These are phyloP conservation scores for Corynespora cassiicola DNA, from an alignment of 2,329 filamentous ascomycete species.

Conservation along the genomic window DNA sequence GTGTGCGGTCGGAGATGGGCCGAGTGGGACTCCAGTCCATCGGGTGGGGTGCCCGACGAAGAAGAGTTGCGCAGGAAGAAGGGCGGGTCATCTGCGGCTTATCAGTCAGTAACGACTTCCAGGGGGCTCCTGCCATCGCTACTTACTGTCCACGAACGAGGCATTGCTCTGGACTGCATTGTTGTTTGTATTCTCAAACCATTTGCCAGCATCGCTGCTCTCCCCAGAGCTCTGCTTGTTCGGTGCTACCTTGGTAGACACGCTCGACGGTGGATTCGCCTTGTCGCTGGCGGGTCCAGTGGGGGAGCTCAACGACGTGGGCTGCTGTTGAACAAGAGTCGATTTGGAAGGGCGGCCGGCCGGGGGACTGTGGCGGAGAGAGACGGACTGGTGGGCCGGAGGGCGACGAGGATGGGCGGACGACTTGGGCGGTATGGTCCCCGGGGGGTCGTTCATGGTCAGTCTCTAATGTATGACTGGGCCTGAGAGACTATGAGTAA, in stretches of 20 bases:
- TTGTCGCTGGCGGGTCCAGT: conserved; percentile 37
- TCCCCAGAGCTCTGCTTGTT: conserved; percentile 55
- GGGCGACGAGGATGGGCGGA: conserved; percentile 48
- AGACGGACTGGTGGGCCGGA: conserved; percentile 54
- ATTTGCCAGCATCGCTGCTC: conserved; percentile 59
- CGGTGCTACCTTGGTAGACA: conserved; percentile 37
- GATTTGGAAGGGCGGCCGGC: conserved; percentile 5
- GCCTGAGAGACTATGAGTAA: conserved; percentile 13
- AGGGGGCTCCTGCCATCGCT: not conserved
- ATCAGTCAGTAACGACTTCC: conserved; percentile 7
- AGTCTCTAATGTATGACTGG: conserved; percentile 4
- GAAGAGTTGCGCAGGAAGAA: conserved; percentile 55
- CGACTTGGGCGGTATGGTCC: conserved; percentile 18
- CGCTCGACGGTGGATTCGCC: conserved; percentile 50
- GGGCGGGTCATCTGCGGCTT: conserved; percentile 47
- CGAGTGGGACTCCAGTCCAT: conserved; percentile 26
- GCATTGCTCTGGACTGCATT: conserved; percentile 47
- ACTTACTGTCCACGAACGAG: conserved; percentile 51
- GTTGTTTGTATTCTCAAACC: conserved; percentile 61
- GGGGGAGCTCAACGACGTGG: conserved; percentile 27
- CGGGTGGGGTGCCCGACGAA: conserved; percentile 51
- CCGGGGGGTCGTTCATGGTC: conserved; percentile 31
- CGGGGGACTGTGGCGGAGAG: conserved; percentile 49
- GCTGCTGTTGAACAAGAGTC: conserved; percentile 9
- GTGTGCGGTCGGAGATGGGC: conserved; percentile 14